phyloP scores from a whole-genome alignment of 805 yeast species.

The Phaffomyces opuntiae region DNA sequence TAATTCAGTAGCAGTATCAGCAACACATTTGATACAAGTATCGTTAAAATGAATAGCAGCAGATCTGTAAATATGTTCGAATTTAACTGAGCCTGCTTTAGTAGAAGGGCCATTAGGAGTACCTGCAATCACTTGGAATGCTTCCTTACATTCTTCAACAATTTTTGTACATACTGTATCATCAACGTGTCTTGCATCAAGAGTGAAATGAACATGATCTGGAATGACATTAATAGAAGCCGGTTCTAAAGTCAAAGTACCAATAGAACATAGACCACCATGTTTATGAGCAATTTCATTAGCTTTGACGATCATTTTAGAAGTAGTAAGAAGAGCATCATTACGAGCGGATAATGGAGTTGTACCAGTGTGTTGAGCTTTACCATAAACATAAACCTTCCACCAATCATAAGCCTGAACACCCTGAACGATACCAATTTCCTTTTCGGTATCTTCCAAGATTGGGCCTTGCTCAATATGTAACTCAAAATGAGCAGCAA shows the following conservation, averaged over 20 bases:
- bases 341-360: conserved; percentile 57
- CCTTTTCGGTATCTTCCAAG: conserved; percentile 46
- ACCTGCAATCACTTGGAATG: conserved; percentile 27
- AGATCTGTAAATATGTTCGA: conserved; percentile 40
- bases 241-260: conserved; percentile 50
- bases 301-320: conserved; percentile 48
- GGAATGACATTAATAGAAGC: conserved; percentile 65
- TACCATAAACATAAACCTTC: conserved; percentile 49
- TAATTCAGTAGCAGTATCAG: no score
- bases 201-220: conserved; percentile 47
- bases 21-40: conserved; percentile 45
- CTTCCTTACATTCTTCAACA: conserved; percentile 30
- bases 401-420: conserved; percentile 65
- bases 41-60: conserved; percentile 52
- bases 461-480: conserved; percentile 78
- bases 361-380: conserved; percentile 68
- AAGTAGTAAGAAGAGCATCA: conserved; percentile 54
- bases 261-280: conserved; percentile 52
- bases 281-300: conserved; percentile 46
- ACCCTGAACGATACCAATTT: conserved; percentile 59
- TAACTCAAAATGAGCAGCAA: conserved; percentile 65
- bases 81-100: conserved; percentile 29
- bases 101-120: conserved; percentile 15
- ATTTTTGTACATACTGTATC: conserved; percentile 36
- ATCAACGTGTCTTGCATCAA: conserved; percentile 52